Base-by-base conservation (phyloP, 176 grass and related monocot genomes). In the Ensete ventricosum region DNA sequence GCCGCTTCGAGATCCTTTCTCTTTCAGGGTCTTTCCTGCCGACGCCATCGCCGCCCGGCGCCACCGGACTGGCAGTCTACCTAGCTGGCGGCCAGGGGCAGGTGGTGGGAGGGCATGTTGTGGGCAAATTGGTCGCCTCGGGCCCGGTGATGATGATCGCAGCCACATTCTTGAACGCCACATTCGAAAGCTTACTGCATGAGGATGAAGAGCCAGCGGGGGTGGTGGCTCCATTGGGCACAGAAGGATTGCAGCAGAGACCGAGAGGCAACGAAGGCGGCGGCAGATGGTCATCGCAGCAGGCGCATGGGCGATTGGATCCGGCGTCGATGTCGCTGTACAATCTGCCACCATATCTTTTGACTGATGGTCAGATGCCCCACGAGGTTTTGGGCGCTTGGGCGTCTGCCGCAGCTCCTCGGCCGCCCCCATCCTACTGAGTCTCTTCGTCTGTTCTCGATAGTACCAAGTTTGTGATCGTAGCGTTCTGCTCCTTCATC, bases 1-100 rank as follows among this genome's bases (percentile, higher is more conserved):
- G 90, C 62, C 81, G 90, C 23, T 92, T 92, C 83, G 90, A 92
- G 82, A 92, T 92, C 81, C 83, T 92, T 11, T 92, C 87, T 29
- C 78, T 92, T 10, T 89, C 90, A 1, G 90, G 90, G 21, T 86
- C 90, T 19, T 92, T 92, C 24, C 86, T 92, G 6, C 90, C 90
- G 0, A 74, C 90, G 14, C 86, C 87, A 1, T 92, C 86, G 69
- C 90, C 76, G 53, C 90, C 87, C 0, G 90, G 86, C 2, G 84
- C 84, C 7, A 89, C 84, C 0, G 87, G 87, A 55, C 85, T 92
- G 50, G 76, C 87, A 1, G 79, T 92, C 52, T 92, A 89, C 78
- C 82, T 92, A 2, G 86, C 90, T 23, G 87, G 90, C 5, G 86
- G 87, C 4, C 86, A 89, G 77, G 90, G 90, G n/a, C 90, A 92